These are phyloP conservation scores for Fusarium torulosum DNA, from an alignment of 2,329 filamentous ascomycete species.

Conservation along the genomic window DNA sequence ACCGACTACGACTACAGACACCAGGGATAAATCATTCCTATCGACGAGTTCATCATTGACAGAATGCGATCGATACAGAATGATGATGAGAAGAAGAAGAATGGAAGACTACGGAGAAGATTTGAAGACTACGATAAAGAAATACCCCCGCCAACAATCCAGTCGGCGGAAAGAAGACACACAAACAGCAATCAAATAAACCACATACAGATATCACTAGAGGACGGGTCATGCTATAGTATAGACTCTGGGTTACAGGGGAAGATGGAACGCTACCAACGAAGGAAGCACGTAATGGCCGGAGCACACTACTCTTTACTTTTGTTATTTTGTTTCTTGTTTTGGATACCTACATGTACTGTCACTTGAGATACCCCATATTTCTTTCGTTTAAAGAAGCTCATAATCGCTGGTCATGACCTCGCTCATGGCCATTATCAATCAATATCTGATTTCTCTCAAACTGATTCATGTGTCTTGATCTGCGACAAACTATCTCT, in stretches of 20 bases:
- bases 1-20: neutral
- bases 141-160: conserved; percentile 23
- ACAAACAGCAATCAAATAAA: conserved; percentile 11
- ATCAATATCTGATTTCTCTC: conserved; percentile 22
- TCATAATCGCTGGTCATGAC: conserved; percentile 39
- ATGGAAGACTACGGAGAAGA: conserved; percentile 12
- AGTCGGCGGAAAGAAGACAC: conserved; percentile 22
- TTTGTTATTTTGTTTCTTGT: conserved; percentile 19
- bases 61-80: conserved; percentile 7
- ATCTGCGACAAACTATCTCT: neutral
- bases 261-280: conserved; percentile 8
- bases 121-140: conserved; percentile 19
- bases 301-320: conserved; percentile 29
- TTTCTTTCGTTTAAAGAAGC: conserved; percentile 44
- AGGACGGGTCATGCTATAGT: conserved; percentile 28
- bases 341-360: conserved; percentile 43
- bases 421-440: conserved; percentile 23
- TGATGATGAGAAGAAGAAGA: conserved; percentile 21
- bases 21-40: neutral
- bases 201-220: conserved; percentile 38
- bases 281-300: conserved; percentile 37
- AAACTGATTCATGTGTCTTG: neutral
- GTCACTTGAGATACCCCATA: conserved; percentile 50
- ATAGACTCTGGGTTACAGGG: conserved; percentile 23
- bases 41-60: neutral